These are phyloP conservation scores for Rhizopogon hawkerae DNA, from an alignment of 1,284 basidiomycete genomes.

Conservation along the genomic window DNA sequence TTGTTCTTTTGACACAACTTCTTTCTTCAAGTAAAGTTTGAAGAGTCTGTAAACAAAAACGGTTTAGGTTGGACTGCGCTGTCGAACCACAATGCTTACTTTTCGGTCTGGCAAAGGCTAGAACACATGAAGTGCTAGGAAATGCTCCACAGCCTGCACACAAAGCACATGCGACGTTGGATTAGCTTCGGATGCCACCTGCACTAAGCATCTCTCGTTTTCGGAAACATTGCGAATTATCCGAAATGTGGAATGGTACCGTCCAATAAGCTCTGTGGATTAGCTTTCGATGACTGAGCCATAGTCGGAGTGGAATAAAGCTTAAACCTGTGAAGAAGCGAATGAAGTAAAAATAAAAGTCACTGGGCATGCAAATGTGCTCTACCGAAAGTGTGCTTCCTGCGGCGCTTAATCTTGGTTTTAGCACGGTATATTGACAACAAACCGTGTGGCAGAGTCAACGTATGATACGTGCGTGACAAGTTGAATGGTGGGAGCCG, in stretches of 20 bases:
- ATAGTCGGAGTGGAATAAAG: background rate
- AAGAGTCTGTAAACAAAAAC: background rate
- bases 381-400: background rate
- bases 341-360: too few relatives aligned
- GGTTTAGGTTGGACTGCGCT: background rate
- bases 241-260: too few relatives aligned
- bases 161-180: too few relatives aligned
- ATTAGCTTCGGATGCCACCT: too few relatives aligned
- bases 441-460: background rate
- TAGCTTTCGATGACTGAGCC: too few relatives aligned
- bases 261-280: too few relatives aligned
- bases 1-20: too few relatives aligned
- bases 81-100: background rate
- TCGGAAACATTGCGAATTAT: too few relatives aligned
- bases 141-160: background rate
- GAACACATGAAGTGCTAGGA: background rate
- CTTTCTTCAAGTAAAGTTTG: background rate
- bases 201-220: too few relatives aligned
- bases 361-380: background rate
- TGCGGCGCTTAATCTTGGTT: background rate
- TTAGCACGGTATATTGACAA: background rate
- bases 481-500: background rate
- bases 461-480: background rate
- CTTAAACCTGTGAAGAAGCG: background rate
- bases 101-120: too few relatives aligned